These are phyloP conservation scores for Hordeum marinum DNA, from an alignment of 176 grass and related monocot species.

Conservation along the genomic window DNA sequence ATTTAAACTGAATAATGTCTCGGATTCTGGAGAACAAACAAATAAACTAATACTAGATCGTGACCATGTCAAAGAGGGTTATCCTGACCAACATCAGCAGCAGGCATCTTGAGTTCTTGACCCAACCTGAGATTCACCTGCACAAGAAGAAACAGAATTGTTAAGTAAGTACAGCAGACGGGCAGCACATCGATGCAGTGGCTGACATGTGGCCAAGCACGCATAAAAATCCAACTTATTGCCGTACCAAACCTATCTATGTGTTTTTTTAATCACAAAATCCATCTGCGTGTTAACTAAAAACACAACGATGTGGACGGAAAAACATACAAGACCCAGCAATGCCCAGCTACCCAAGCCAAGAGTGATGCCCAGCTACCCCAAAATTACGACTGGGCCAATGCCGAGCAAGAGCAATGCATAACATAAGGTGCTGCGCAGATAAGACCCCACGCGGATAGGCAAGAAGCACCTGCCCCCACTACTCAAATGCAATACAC, in stretches of 20 bases:
- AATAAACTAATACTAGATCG: not conserved
- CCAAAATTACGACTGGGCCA: constrained; percentile 19
- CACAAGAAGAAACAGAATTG: not conserved
- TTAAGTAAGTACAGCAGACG: not conserved
- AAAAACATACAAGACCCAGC: not conserved
- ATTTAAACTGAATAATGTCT: not conserved
- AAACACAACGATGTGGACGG: not conserved
- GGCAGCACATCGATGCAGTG: not conserved
- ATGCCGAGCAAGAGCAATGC: not conserved
- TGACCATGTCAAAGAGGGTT: not conserved
- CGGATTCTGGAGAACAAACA: not conserved
- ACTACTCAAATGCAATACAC: not conserved
- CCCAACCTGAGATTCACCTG: not conserved
- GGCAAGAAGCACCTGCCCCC: constrained; percentile 6
- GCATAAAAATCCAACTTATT: constrained; percentile 1
- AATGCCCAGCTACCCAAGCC: not conserved
- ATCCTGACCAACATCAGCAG: not conserved
- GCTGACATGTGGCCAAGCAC: not conserved
- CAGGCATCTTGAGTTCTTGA: not conserved
- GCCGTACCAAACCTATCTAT: not conserved
- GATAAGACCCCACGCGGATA: not conserved
- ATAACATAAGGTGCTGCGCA: not conserved
- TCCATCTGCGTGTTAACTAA: not conserved
- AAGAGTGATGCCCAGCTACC: not conserved
- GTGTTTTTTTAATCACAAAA: not conserved